Base-by-base conservation (phyloP, 108 stramenopile species). In the Stephanodiscus triporus region DNA sequence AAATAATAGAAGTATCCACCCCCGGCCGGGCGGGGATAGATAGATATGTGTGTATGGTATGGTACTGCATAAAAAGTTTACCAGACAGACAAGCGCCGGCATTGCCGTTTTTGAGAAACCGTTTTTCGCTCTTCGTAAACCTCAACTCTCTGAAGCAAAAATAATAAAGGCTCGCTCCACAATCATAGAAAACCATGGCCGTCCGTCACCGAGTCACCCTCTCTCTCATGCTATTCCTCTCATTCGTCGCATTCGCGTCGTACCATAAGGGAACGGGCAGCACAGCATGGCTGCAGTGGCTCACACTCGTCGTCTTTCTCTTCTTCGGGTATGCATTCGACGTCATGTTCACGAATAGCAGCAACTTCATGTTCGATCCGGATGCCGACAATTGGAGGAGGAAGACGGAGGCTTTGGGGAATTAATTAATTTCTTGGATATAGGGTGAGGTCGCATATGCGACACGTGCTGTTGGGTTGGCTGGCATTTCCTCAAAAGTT, bases 361-460 rank as follows among this genome's bases (percentile, higher is more conserved):
- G 76, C 63, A 89, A 68, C 54, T 95, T 93, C 70, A 83, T 95
- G 65, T 95, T 95, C 78, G 94, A 95, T 80, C 94, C 94, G 20
- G 94, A 95, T 91, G 94, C 94, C 3, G 93, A 94, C 59, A 94
- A 94, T 68, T 94, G 93, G 93, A 83, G 93, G 85, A 88, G 93
- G 76, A 94, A 94, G 80, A 91, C 89, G 38, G 93, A 86, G 70
- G 85, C 85, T 49, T 60, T 60, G 56, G 67, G 73, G 24, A 53
- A 54, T 29, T 81, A 70, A 73, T 30, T 9, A 40, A 2, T 16
- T 20, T 4, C 20, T 40, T 0, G 16, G 14, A 16, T 16, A 14
- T 9, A 0, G 53, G 0, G 11, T 27, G 24, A 0, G 53, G 53
- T 20, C 23, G 51, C 4, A 17, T 36, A 36, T 36, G 36, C 36